These are phyloP conservation scores for Nicotiana paniculata DNA, from an alignment of 257 asterid species.

Conservation along the genomic window DNA sequence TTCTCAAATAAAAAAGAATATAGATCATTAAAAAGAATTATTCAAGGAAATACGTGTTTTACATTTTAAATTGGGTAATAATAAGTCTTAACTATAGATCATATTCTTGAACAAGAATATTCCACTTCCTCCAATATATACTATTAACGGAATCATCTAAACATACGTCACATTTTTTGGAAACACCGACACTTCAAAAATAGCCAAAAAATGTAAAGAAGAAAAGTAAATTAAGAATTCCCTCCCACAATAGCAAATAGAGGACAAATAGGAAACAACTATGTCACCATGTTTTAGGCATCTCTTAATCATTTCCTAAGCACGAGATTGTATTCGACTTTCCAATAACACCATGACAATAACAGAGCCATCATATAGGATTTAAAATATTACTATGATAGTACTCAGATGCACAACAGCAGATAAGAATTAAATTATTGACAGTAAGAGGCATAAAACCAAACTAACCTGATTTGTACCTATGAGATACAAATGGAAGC, in stretches of 20 bases:
- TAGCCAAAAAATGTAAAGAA: background rate
- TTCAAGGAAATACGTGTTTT: background rate
- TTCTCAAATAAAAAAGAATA: no score
- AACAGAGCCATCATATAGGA: background rate
- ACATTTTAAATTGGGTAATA: background rate
- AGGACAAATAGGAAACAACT: background rate
- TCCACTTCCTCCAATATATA: background rate
- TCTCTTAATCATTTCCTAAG: background rate
- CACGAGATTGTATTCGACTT: background rate
- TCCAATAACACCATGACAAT: background rate
- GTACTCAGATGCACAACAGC: background rate
- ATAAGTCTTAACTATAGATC: background rate
- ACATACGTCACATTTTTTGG: background rate
- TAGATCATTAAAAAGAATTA: background rate
- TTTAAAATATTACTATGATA: background rate
- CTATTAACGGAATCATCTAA: background rate
- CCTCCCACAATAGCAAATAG: background rate
- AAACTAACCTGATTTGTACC: constrained; percentile 56
- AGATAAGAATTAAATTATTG: background rate
- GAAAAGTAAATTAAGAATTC: background rate
- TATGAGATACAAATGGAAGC: constrained; percentile 63
- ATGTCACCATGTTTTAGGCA: background rate
- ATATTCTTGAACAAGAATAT: background rate
- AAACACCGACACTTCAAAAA: background rate
- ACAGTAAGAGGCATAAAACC: background rate